Base-by-base conservation (phyloP, 306 rosid species). In the Quercus aquifolioides region DNA sequence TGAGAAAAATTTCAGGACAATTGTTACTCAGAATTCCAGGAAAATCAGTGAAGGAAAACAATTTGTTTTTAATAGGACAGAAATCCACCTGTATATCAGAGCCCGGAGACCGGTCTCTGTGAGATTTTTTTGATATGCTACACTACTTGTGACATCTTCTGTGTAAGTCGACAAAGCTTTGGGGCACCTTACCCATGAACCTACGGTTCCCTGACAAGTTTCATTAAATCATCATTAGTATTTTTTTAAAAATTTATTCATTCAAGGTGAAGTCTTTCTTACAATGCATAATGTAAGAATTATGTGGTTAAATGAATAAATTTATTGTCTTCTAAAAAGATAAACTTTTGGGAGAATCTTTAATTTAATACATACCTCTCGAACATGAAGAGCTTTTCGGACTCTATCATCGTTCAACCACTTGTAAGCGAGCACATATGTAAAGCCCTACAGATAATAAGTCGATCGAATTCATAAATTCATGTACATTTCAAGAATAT, bases 21-120 rank as follows among this genome's bases (percentile, higher is more conserved):
- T 8, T 41, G 46, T 41, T 41, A 41, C 12, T 41, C 46, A 7
- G 46, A 41, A 41, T 41, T 41, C 46, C 46, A 8, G 11, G 20
- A 25, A 2, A 62, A 28, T 26, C 41, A 12, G 17, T 62, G 69
- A 62, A 25, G 9, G 41, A 3, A 28, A 63, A 14, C 69, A 28
- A 63, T 6, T 15, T 65, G 5, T 65, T 31, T 15, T 7, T 5
- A 65, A 10, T 2, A 38, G 12, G 18, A 9, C 17, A 35, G 18
- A 33, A 49, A 12, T 49, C 54, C 15, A 84, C 87, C 84, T 84
- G 81, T 75, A 84, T 54, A 84, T 75, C 55, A 84, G 21, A 38
- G 87, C 79, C 25, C 81, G 58, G 19, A 69, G 82, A 20, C 86
- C 86, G 1, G 82, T 79, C 19, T 62, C 65, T 3, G 84, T 75